Base-by-base conservation (phyloP, 345 rosid species). In the Eutrema yunnanense region DNA sequence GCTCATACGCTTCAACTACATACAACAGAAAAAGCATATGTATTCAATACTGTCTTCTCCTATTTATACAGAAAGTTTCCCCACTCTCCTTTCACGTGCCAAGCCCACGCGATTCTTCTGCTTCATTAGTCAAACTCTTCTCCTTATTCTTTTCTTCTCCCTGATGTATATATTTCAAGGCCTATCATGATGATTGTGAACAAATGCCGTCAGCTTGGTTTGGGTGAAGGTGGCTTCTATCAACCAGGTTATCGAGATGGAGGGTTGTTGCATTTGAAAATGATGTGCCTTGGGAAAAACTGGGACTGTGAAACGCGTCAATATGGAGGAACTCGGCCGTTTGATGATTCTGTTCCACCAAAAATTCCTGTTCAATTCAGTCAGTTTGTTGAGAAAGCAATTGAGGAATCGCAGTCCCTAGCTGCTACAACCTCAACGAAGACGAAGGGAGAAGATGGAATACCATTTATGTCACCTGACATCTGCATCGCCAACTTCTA, bases 211-310 rank as follows among this genome's bases (percentile, higher is more conserved):
- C 57, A 81, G 41, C 83, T 87, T 32, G 99, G 97, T 62, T 43
- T 85, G 71, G 89, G 87, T 29, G 44, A 79, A 65, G 97, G 97
- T 3, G 99, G 99, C 79, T 94, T 94, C 79, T 94, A 94, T 72
- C 88, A 85, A 78, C 97, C 99, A n/a, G 86, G 88, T 47, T 89
- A 86, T 66, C 57, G 65, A 22, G 86, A 81, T 83, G 96, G 88
- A 72, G 86, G 83, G 27, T 69, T 42, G 59, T 64, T 91, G 70
- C 76, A 71, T 56, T 67, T 94, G 84, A 86, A 82, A 72, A 91
- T 94, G 99, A 91, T 92, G 99, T 92, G 93, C 84, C 89, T 91
- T 22, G 98, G 98, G 30, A 89, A 73, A 81, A 83, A 85, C 64
- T 92, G 96, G 99, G 96, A 94, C 68, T 96, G 96, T 36, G 81